A percentile compares a stretch with the other conserved stretches of the same genome.
These are phyloP conservation scores for Neohortaea acidophila DNA, from an alignment of 495 filamentous ascomycete genomes.

Conservation along the genomic window DNA sequence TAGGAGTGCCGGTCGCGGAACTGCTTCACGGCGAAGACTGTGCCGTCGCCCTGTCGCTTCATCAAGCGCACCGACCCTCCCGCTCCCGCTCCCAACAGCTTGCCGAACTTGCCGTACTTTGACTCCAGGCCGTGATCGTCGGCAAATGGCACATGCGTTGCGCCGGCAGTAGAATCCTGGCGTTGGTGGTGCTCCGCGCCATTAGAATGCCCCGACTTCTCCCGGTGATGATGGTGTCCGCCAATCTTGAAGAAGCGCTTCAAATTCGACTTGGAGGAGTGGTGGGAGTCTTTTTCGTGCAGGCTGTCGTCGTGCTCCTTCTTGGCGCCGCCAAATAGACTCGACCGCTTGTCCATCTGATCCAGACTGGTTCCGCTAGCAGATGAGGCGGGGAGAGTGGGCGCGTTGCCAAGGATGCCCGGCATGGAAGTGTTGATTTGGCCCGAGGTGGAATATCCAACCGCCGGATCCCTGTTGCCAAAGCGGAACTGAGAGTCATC, in stretches of 20 bases:
- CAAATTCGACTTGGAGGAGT: conserved; percentile 78
- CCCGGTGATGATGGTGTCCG: conserved; percentile 47
- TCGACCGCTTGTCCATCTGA: conserved; percentile 35
- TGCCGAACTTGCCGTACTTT: conserved; percentile 91
- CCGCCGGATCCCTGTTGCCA: conserved; percentile 39
- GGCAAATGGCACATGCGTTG: conserved; percentile 67
- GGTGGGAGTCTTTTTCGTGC: conserved; percentile 27
- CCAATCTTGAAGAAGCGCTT: conserved; percentile 80
- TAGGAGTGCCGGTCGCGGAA: conserved; percentile 87
- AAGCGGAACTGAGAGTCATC: conserved; percentile 66
- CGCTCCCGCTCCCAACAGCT: conserved; percentile 83
- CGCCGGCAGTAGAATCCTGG: conserved; percentile 37
- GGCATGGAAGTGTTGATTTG: conserved; percentile 11
- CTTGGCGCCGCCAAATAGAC: conserved; percentile 22
- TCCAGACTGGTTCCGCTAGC: conserved; percentile 16
- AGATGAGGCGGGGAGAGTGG: conserved; percentile 8
- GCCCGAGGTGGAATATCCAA: conserved; percentile 33
- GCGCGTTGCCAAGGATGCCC: conserved; percentile 2
- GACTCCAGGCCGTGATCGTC: conserved; percentile 82
- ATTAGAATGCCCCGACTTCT: conserved; percentile 42
- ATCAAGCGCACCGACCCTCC: conserved; percentile 90
- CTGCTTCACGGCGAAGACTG: conserved; percentile 95
- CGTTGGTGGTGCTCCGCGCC: conserved; percentile 25
- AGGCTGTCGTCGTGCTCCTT: conserved; percentile 35
- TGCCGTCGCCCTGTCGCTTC: conserved; percentile 77